Conservation (phyloP, 495 filamentous ascomycete genomes). For the Lasiosphaeria hispida region DNA sequence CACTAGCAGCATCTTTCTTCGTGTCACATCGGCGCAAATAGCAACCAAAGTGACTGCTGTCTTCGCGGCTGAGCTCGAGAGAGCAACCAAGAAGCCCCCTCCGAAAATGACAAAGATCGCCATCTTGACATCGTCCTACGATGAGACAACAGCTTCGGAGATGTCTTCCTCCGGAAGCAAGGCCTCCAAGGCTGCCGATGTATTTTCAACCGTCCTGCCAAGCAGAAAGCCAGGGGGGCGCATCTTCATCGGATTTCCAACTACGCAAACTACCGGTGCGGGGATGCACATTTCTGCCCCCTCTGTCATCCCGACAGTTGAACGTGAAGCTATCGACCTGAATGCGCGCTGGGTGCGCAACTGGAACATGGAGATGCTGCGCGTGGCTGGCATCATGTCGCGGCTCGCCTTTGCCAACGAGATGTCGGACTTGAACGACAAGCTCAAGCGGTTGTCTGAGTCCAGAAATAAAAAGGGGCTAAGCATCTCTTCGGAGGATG, state of each 20-base stretch:
- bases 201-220: constrained; percentile 88
- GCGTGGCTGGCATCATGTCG: constrained; percentile 84
- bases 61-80: constrained; percentile 83
- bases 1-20: constrained; percentile 77
- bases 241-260: constrained; percentile 97
- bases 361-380: constrained; percentile 96
- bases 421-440: constrained; percentile 69
- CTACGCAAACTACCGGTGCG: constrained; percentile 91
- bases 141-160: constrained; percentile 68
- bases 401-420: constrained; percentile 83
- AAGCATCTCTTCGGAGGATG: constrained; percentile 51
- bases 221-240: constrained; percentile 73
- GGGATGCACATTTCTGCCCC: constrained; percentile 97
- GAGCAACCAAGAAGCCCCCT: constrained; percentile 94
- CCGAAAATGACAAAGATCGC: constrained; percentile 81
- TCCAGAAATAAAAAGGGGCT: constrained; percentile 44
- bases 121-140: constrained; percentile 85
- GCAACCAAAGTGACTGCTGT: constrained; percentile 61
- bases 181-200: constrained; percentile 60
- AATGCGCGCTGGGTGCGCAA: constrained; percentile 90
- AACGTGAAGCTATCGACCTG: constrained; percentile 93
- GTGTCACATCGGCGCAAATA: constrained; percentile 81
- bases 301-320: constrained; percentile 97
- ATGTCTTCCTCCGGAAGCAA: constrained; percentile 37
- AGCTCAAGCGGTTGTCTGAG: constrained; percentile 46